Percentiles rank a stretch among this genome's conserved stretches.
These are phyloP conservation scores for Clonostachys byssicola DNA, from an alignment of 2,329 filamentous ascomycete species.

Conservation along the genomic window DNA sequence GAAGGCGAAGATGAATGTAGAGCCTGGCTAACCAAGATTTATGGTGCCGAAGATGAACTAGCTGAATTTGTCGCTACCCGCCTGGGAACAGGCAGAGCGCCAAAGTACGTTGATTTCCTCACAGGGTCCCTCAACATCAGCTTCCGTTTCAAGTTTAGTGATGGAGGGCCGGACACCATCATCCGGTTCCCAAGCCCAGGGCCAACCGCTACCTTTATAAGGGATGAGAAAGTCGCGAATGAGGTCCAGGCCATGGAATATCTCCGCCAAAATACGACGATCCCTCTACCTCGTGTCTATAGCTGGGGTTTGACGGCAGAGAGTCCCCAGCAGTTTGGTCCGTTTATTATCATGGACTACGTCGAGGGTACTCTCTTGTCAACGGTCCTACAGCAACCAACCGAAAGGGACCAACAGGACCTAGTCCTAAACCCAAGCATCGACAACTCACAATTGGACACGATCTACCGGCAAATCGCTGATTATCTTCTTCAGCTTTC, in stretches of 20 bases:
- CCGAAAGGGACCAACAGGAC: slow-evolving; percentile 11
- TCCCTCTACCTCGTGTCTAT: slow-evolving; percentile 18
- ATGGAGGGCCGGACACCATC: slow-evolving; percentile 11
- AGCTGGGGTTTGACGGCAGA: slow-evolving; percentile 18
- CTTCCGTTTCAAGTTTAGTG: slow-evolving; percentile 12
- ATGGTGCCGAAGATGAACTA: not conserved
- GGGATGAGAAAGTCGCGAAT: slow-evolving; percentile 24
- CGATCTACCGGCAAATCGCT: slow-evolving; percentile 15
- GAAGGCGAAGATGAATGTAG: not conserved
- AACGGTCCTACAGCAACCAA: slow-evolving; percentile 14
- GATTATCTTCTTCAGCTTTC: slow-evolving; percentile 19
- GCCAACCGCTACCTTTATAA: slow-evolving; percentile 7
- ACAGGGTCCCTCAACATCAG: slow-evolving; percentile 20
- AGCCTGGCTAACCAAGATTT: not conserved
- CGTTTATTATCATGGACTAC: slow-evolving; percentile 26
- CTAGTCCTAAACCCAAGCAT: slow-evolving; percentile 10
- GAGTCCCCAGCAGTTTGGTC: slow-evolving; percentile 20
- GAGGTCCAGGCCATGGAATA: slow-evolving; percentile 17
- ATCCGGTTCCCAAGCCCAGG: slow-evolving; percentile 18
- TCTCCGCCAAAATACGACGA: slow-evolving; percentile 18
- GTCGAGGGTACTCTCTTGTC: slow-evolving; percentile 14
- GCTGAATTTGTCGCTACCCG: slow-evolving; percentile 11
- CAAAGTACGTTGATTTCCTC: slow-evolving; percentile 13
- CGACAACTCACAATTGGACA: slow-evolving; percentile 9
- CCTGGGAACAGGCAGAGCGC: slow-evolving; percentile 6